Conservation (phyloP, 1,139 yeast species). For the Magnusiomyces fungicola region DNA sequence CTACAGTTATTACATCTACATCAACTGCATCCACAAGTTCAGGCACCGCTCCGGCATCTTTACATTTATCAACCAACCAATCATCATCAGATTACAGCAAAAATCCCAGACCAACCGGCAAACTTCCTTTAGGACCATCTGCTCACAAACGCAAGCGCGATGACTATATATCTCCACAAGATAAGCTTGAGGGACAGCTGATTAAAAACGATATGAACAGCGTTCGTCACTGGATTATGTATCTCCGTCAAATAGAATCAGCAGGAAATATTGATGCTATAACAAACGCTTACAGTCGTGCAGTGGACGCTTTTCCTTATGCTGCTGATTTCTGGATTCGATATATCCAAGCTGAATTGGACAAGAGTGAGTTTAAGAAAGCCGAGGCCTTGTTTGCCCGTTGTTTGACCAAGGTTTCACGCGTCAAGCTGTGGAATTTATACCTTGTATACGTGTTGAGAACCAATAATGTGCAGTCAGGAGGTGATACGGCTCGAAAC, state of each 20-base stretch:
- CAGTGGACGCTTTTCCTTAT: slow-evolving; percentile 57
- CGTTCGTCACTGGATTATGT: slow-evolving; percentile 3
- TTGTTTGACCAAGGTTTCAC: slow-evolving; percentile 51
- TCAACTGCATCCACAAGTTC: too few relatives aligned
- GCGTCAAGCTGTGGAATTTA: slow-evolving; percentile 61
- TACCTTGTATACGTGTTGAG: slow-evolving; percentile 77
- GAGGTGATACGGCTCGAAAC: slow-evolving; percentile 77
- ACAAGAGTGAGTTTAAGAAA: slow-evolving; percentile 57
- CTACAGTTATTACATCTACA: not conserved
- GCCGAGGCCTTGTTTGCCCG: slow-evolving; percentile 60
- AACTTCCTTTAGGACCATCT: not conserved
- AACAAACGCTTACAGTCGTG: slow-evolving; percentile 51
- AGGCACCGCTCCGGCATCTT: too few relatives aligned
- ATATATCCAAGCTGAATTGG: slow-evolving; percentile 63
- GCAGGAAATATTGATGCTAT: slow-evolving; percentile 56
- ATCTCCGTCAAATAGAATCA: not conserved
- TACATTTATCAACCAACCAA: too few relatives aligned
- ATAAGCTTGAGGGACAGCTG: slow-evolving; percentile 47
- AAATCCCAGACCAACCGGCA: not conserved
- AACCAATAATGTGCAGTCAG: slow-evolving; percentile 62
- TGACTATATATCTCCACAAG: not conserved
- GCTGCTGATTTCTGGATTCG: slow-evolving; percentile 59
- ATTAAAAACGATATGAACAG: slow-evolving; percentile 33
- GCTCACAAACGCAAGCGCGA: slow-evolving; percentile 5
- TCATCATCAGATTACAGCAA: not conserved